Evolutionary conservation across 1,139 yeast species (phyloP), one percentile per base, ranked within the genome.

Genomic region (Debaryomyces robertsiae): DNA sequence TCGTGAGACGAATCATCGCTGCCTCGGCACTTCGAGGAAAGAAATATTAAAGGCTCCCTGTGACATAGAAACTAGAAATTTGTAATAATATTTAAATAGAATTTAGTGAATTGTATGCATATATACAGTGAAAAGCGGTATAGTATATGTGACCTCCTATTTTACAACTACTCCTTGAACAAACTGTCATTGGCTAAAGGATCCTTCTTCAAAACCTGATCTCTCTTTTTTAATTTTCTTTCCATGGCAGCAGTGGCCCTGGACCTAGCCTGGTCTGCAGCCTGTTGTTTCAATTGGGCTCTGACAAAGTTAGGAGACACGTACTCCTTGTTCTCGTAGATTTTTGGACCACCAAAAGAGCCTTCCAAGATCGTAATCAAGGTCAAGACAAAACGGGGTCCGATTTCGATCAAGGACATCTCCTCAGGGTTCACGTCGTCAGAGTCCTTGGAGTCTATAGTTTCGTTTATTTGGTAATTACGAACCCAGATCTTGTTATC

Each of bases 321-420:
- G 63, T 88, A 93, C 66, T 93, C 95, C 73, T 88, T 91, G 73
- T 93, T 93, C 61, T 93, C 98, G 68, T 88, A 93, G 51, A 93
- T 89, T 75, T 93, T 90, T 47, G 98, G 97, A 16, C 99, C 98
- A 42, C 97, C 95, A 58, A 93, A 94, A 2, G 98, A 89, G 37
- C 98, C 99, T 67, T 93, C 98, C 50, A 93, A 76, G 40, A 93
- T 83, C 46, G 95, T 84, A 53, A 93, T 91, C 52, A 87, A 82
- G 3, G 98, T 93, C 70, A 94, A 76, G 28, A 94, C 98, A 54
- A 91, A 84, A 61, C 99, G 80, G 40, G 99, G 99, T 3, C 99
- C 99, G 53, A 93, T 90, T 71, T 93, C 99, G 46, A 94, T 86
- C 57, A 93, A 74, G 27, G 87, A 81, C 46, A 86, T 65, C 50